phyloP scores from a whole-genome alignment of 1,284 basidiomycete species.

The Cerrena zonata region DNA sequence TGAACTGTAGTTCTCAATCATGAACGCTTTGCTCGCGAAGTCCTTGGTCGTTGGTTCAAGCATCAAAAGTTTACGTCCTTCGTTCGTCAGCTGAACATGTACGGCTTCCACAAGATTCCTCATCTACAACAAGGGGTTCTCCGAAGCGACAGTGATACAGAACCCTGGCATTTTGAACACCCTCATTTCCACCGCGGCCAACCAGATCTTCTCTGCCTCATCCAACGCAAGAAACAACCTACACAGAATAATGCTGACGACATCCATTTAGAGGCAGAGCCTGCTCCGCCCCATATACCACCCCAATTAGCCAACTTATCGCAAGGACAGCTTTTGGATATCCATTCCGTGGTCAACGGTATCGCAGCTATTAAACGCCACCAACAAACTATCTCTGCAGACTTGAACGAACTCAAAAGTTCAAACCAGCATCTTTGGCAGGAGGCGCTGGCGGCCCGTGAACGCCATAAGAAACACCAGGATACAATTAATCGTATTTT shows the following conservation, averaged over 20 bases:
- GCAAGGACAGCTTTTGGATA: constrained; percentile 59
- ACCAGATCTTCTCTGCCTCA: constrained; percentile 84
- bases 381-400: constrained; percentile 83
- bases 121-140: constrained; percentile 94
- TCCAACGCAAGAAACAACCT: constrained; percentile 71
- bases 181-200: constrained; percentile 85
- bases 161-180: constrained; percentile 93
- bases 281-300: constrained; percentile 16
- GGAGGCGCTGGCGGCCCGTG: constrained; percentile 77
- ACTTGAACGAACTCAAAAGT: constrained; percentile 82
- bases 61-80: constrained; percentile 93
- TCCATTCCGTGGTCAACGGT: constrained; percentile 73
- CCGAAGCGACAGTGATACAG: constrained; percentile 73
- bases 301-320: constrained; percentile 24
- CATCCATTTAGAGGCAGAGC: constrained; percentile 21
- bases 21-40: constrained; percentile 86
- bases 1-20: constrained; percentile 75
- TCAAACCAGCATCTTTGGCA: constrained; percentile 91
- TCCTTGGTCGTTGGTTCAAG: constrained; percentile 92
- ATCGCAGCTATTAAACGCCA: constrained; percentile 87
- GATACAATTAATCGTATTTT: constrained; percentile 97
- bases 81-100: constrained; percentile 96
- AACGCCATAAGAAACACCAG: constrained; percentile 84
- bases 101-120: constrained; percentile 92
- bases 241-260: constrained; percentile 26